Evolutionary conservation across 176 grass and related monocot species (phyloP), one percentile per base, ranked within the genome.

Genomic region (Aegilops speltoides): DNA sequence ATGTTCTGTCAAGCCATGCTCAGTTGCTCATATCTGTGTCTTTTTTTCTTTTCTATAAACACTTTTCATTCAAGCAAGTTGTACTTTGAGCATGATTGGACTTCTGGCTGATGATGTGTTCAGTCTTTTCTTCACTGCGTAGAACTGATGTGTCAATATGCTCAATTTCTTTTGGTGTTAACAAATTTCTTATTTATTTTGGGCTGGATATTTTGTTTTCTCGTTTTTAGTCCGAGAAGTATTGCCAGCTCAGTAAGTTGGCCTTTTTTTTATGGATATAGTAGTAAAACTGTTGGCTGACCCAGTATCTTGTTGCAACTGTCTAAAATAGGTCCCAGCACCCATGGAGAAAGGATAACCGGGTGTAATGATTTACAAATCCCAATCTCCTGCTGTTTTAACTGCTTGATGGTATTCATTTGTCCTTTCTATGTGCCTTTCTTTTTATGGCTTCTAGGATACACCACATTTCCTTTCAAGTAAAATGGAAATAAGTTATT

Each of bases 351-450:
- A 83, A 83, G 20, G 73, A 79, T 37, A 26, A 64, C 13, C 4
- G 31, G 20, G 50, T 86, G 61, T 86, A 40, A 54, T 86, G 22
- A 32, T 79, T 24, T 82, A 71, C 62, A 69, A 22, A 71, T 71
- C 41, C 29, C 8, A 40, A 25, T 22, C 17, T 70, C n/a, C 67
- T 25, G 38, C 73, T 32, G 43, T 31, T 84, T 83, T 26, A 23
- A 25, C 70, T 78, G 33, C 65, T 20, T 78, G 19, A 78, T 78
- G 88, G 64, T 86, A 86, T 31, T 26, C 62, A 59, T 41, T 25
- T 69, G 36, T 52, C 11, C 67, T 57, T 79, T 79, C 26, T 29
- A 25, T 31, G 40, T 48, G 43, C 2, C 72, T 75, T 43, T 40
- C 10, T 71, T 71, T n/a, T 63, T 63, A 24, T 24, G 72, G n/a